phyloP scores from a whole-genome alignment of 2,329 filamentous ascomycete genomes.

The Hypoxylon sp. region DNA sequence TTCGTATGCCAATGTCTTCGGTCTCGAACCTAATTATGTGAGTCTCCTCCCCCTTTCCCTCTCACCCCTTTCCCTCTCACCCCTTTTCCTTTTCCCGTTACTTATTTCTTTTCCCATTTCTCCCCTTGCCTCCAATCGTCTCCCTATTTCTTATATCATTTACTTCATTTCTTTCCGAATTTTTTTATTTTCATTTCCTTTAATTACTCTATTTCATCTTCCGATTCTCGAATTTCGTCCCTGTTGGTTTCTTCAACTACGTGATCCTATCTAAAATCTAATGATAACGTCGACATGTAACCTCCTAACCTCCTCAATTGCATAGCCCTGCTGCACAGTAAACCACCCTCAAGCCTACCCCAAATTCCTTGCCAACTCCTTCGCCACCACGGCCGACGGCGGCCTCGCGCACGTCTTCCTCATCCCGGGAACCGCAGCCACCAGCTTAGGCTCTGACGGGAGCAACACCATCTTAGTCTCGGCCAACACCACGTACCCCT shows the following conservation, averaged over 20 bases:
- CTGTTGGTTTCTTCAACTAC: background rate
- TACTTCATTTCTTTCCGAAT: background rate
- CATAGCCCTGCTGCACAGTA: slow-evolving; percentile 66
- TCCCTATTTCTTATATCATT: background rate
- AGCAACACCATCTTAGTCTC: slow-evolving; percentile 56
- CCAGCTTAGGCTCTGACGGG: slow-evolving; percentile 55
- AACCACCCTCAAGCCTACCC: slow-evolving; percentile 69
- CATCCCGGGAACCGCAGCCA: slow-evolving; percentile 59
- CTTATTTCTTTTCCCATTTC: too few relatives aligned
- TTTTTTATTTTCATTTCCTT: too few relatives aligned
- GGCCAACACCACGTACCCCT: slow-evolving; percentile 63
- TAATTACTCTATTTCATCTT: too few relatives aligned
- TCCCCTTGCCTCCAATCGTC: background rate
- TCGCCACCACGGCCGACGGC: slow-evolving; percentile 57
- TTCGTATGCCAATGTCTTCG: slow-evolving; percentile 61
- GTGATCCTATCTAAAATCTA: background rate
- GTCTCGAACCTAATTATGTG: slow-evolving; percentile 63
- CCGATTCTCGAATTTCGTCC: background rate
- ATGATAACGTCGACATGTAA: background rate
- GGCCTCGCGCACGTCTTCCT: slow-evolving; percentile 65
- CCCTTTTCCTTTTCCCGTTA: background rate
- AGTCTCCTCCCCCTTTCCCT: slow-evolving; percentile 6
- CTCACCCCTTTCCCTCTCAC: background rate
- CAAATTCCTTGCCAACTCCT: slow-evolving; percentile 65
- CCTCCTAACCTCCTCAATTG: slow-evolving; percentile 9